A percentile compares a stretch with the other conserved stretches of the same genome.
These are phyloP conservation scores for Candida parachauliodes DNA, from an alignment of 805 yeast genomes.

Conservation along the genomic window DNA sequence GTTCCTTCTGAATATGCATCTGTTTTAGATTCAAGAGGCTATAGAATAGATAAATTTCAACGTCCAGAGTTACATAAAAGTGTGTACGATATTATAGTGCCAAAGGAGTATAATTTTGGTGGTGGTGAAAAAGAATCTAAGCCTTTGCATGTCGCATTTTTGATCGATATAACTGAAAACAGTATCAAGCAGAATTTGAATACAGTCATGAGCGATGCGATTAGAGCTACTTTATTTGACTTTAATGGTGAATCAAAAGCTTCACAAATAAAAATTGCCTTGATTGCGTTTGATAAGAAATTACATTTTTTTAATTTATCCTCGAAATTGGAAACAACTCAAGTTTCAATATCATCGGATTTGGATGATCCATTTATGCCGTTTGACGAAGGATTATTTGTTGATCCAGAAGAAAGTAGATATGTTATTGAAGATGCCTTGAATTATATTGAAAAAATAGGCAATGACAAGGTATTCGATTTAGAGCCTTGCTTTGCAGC, in stretches of 20 bases:
- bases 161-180: constrained; percentile 64
- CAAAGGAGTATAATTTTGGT: constrained; percentile 60
- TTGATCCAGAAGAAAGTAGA: constrained; percentile 67
- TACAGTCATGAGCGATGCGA: constrained; percentile 63
- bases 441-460: constrained; percentile 49
- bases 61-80: constrained; percentile 81
- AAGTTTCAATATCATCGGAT: constrained; percentile 62
- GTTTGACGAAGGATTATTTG: constrained; percentile 70
- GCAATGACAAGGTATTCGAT: constrained; percentile 31
- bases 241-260: constrained; percentile 15
- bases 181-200: constrained; percentile 60
- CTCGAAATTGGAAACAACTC: constrained; percentile 52
- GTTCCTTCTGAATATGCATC: constrained; percentile 66
- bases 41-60: constrained; percentile 56
- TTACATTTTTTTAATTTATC: constrained; percentile 71
- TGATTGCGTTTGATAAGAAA: constrained; percentile 71
- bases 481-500: constrained; percentile 76
- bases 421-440: constrained; percentile 65
- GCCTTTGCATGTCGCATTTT: constrained; percentile 66
- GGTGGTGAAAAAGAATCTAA: constrained; percentile 30
- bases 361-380: constrained; percentile 82
- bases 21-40: constrained; percentile 57
- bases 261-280: constrained; percentile 48
- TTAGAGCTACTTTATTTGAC: constrained; percentile 47
- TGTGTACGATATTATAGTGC: constrained; percentile 81